phyloP scores from a whole-genome alignment of 495 filamentous ascomycete genomes.

The Neurospora discreta region DNA sequence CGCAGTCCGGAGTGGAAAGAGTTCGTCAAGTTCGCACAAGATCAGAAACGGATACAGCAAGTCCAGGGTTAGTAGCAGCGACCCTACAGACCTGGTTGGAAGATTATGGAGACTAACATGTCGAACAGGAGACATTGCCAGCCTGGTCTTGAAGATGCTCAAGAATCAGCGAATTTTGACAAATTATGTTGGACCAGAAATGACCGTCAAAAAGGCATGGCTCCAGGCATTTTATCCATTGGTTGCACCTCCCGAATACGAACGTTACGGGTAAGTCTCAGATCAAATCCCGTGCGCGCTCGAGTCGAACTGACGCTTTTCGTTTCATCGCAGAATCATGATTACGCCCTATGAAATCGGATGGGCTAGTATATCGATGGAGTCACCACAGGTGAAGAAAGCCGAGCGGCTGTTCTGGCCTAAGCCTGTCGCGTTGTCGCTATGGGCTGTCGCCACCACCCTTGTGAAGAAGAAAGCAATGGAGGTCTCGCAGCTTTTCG shows the following conservation, averaged over 20 bases:
- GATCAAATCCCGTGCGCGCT: not conserved
- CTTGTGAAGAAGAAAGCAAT: constrained; percentile 18
- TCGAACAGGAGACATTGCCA: constrained; percentile 17
- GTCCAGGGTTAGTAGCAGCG: constrained; percentile 36
- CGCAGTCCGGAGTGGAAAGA: constrained; percentile 62
- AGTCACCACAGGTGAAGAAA: constrained; percentile 17
- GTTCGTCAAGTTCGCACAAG: constrained; percentile 47
- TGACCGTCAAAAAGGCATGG: constrained; percentile 20
- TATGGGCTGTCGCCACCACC: constrained; percentile 24
- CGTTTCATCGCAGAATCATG: constrained; percentile 11
- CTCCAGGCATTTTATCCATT: constrained; percentile 31
- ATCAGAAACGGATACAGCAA: constrained; percentile 33
- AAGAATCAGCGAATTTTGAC: constrained; percentile 4
- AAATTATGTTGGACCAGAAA: constrained; percentile 11
- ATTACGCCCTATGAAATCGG: constrained; percentile 23
- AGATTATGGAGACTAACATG: constrained; percentile 1
- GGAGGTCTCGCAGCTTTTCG: constrained; percentile 21
- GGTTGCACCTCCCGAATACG: constrained; percentile 29
- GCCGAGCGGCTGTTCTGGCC: constrained; percentile 26
- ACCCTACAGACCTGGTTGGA: not conserved
- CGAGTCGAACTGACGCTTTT: not conserved
- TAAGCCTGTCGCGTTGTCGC: constrained; percentile 17
- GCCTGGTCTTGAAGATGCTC: constrained; percentile 11
- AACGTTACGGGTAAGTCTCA: constrained; percentile 26
- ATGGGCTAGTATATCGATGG: constrained; percentile 18